Conservation (phyloP, 495 filamentous ascomycete species). For the Penicillium cataractarum region DNA sequence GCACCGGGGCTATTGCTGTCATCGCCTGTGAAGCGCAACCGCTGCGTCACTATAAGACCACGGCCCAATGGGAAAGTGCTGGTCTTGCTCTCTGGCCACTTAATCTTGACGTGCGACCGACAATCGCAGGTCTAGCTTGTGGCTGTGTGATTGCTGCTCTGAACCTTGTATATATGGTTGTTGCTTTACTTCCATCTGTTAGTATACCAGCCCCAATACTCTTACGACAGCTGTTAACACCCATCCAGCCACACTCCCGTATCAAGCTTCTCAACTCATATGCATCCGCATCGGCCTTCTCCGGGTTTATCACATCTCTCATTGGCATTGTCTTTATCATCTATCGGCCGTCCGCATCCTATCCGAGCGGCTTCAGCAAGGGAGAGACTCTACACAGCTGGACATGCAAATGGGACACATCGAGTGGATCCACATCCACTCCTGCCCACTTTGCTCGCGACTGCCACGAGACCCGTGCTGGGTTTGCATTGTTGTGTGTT, state of each 20-base stretch:
- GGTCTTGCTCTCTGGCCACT: conserved; percentile 54
- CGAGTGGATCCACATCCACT: conserved; percentile 15
- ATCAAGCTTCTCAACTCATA: conserved; percentile 45
- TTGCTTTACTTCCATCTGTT: conserved; percentile 50
- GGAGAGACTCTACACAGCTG: conserved; percentile 54
- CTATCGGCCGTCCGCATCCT: conserved; percentile 43
- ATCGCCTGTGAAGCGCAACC: conserved; percentile 48
- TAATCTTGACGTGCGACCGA: conserved; percentile 52
- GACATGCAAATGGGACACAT: conserved; percentile 54
- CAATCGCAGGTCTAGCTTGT: conserved; percentile 46
- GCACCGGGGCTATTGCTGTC: conserved; percentile 39
- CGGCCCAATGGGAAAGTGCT: conserved; percentile 36
- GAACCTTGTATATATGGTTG: conserved; percentile 45
- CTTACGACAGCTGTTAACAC: background rate
- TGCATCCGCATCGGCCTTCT: conserved; percentile 35
- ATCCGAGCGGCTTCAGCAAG: conserved; percentile 39
- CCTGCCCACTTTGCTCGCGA: conserved; percentile 49
- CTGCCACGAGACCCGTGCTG: conserved; percentile 44
- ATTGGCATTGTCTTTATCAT: conserved; percentile 47
- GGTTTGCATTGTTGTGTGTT: conserved; percentile 44
- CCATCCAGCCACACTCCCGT: conserved; percentile 39
- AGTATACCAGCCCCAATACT: conserved; percentile 16
- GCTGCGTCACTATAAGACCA: conserved; percentile 44
- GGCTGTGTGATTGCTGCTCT: conserved; percentile 45
- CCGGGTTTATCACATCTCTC: conserved; percentile 46